Percentiles rank a stretch among this genome's conserved stretches.
Conservation (phyloP, 352 stramenopile genomes). For the Pythium myriotylum region DNA sequence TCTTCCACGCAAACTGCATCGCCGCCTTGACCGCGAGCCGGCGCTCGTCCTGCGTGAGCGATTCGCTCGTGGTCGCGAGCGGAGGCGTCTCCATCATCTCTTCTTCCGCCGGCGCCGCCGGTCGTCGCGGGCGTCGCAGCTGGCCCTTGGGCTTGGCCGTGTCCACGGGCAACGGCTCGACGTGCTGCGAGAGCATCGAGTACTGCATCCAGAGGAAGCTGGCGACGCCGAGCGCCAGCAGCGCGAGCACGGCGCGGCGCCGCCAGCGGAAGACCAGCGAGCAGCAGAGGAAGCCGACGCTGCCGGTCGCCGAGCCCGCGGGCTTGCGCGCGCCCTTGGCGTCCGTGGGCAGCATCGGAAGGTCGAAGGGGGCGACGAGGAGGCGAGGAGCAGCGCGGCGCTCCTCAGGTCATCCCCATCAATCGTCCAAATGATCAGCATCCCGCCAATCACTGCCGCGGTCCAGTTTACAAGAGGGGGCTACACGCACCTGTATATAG, state of each 20-base stretch:
- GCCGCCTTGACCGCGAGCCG: slow-evolving; percentile 51
- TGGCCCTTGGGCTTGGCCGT: not conserved
- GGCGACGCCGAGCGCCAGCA: slow-evolving; percentile 9
- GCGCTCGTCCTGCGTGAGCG: slow-evolving; percentile 38
- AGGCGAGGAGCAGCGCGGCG: not conserved
- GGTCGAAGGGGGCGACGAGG: too few species aligned
- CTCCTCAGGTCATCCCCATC: too few species aligned
- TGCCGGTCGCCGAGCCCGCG: not conserved
- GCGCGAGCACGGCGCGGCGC: not conserved
- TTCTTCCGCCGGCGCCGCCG: not conserved
- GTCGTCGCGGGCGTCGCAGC: not conserved
- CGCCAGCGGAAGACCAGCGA: slow-evolving; percentile 11
- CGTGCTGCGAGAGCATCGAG: slow-evolving; percentile 40
- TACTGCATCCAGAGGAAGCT: slow-evolving; percentile 64
- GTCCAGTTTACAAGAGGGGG: too few species aligned
- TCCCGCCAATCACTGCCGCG: too few species aligned
- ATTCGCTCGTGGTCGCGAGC: not conserved
- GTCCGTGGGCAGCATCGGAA: not conserved
- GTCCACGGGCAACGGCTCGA: slow-evolving; percentile 14
- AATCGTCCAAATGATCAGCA: too few species aligned
- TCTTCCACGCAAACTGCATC: slow-evolving; percentile 82
- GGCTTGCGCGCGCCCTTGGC: not conserved
- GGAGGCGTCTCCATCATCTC: slow-evolving; percentile 5
- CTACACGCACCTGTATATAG: too few species aligned
- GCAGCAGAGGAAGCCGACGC: slow-evolving; percentile 1